These are phyloP conservation scores for Suhomyces kilbournensis DNA, from an alignment of 805 yeast genomes.

Conservation along the genomic window DNA sequence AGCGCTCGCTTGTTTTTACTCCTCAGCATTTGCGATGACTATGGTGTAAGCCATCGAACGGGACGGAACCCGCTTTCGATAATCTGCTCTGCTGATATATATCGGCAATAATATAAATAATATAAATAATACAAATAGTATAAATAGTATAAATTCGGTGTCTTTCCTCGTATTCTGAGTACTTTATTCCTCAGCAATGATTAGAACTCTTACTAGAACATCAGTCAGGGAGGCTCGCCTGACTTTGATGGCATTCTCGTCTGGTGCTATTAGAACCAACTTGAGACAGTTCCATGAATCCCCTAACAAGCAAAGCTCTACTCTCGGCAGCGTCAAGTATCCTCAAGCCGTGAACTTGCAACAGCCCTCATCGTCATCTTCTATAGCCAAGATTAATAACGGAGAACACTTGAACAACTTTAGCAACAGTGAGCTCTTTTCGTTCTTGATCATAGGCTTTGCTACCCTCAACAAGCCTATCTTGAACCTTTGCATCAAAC, in stretches of 20 bases:
- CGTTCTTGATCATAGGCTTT: constrained; percentile 65
- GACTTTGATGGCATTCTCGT: neutral
- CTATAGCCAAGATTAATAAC: neutral
- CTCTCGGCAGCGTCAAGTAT: constrained; percentile 12
- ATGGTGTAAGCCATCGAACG: neutral
- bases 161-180: neutral
- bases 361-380: constrained; percentile 2
- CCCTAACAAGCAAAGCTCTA: constrained; percentile 20
- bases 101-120: neutral
- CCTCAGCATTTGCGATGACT: neutral
- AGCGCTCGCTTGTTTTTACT: neutral
- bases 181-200: neutral
- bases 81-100: neutral
- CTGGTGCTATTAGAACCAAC: neutral
- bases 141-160: neutral
- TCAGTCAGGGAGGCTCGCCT: neutral
- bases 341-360: constrained; percentile 1
- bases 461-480: constrained; percentile 65
- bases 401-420: constrained; percentile 50
- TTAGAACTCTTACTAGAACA: neutral
- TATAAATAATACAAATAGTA: neutral
- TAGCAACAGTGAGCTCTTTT: constrained; percentile 53
- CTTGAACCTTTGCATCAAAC: constrained; percentile 56
- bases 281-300: constrained; percentile 17
- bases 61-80: neutral